phyloP scores from a whole-genome alignment of 2,329 filamentous ascomycete genomes.

The Metarhizium anisopliae region DNA sequence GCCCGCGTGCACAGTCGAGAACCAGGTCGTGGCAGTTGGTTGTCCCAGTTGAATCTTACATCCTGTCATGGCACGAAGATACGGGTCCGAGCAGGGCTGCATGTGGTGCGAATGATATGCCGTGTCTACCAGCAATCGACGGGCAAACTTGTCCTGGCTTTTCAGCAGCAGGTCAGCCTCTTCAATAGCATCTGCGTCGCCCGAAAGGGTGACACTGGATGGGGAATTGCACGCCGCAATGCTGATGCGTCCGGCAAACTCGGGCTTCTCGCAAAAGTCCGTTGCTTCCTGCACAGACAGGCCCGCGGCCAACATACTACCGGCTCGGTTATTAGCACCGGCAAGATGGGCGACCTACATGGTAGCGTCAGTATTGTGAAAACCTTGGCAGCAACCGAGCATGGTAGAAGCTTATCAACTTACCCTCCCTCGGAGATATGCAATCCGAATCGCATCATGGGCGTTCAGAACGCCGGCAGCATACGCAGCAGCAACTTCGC shows the following conservation, averaged over 20 bases:
- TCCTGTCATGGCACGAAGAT: background rate
- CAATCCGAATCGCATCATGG: constrained; percentile 2
- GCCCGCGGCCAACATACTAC: constrained; percentile 15
- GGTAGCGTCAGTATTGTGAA: no score
- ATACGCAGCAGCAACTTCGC: constrained; percentile 33
- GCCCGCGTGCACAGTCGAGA: background rate
- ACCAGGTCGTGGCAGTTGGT: background rate
- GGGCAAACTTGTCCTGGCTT: constrained; percentile 17
- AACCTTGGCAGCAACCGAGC: no score
- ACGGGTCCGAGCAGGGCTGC: constrained; percentile 11
- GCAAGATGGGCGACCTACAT: no score
- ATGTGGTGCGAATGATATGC: constrained; percentile 35
- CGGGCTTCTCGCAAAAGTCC: constrained; percentile 1
- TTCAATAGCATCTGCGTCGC: constrained; percentile 19
- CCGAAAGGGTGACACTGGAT: constrained; percentile 18
- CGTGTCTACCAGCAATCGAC: constrained; percentile 25
- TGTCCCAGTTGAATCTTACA: background rate
- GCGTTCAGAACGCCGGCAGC: constrained; percentile 14
- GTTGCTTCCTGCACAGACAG: constrained; percentile 4
- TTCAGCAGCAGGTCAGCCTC: constrained; percentile 13
- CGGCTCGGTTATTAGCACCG: no score
- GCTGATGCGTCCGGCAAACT: constrained; percentile 14
- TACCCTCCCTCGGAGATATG: background rate
- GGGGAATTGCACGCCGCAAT: constrained; percentile 18
- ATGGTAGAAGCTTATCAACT: no score